Base-by-base conservation (phyloP, 148 eudicot species). In the Chenopodium album region DNA sequence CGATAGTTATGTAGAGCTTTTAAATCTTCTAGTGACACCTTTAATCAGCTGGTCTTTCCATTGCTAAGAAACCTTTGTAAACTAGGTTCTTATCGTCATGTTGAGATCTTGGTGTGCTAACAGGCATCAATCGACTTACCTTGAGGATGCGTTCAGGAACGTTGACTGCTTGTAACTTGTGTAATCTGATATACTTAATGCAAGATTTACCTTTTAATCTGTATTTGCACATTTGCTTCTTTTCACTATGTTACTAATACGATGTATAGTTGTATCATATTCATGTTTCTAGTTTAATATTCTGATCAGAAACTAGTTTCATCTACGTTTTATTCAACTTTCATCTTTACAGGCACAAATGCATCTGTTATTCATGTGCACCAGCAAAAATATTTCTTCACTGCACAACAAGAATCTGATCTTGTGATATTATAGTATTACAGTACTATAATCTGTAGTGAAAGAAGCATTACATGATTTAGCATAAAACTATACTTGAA, bases 401-500 rank as follows among this genome's bases (percentile, higher is more conserved):
- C 78, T 50, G 26, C 28, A 59, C 12, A 41, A 59, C 19, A 7
- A 54, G 31, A 54, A 54, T 60, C 63, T 54, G 11, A 78, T 78
- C 81, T 72, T 72, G 69, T 52, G 76, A 72, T 73, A 63, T 72
- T 34, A 29, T 7, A 2, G 29, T 44, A 72, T 46, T 68, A 77
- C 80, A 82, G 73, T 75, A 74, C 13, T 28, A 50, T 28, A 26
- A 37, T 10, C 2, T 10, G 11, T 50, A 68, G 29, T 31, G 32
- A 71, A 47, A 41, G 44, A 41, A 62, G 9, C 31, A 76, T 54
- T 67, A 13, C 56, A 67, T 50, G 7, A 64, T 64, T 10, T 19
- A 56, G 52, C 44, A 68, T 60, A 56, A 9, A 14, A 44, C 78
- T 88, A 96, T 63, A 96, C 84, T 81, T 90, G 88, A 84, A 96